These are phyloP conservation scores for Puccinellia tenuiflora DNA, from an alignment of 176 grass and related monocot genomes.

Conservation along the genomic window DNA sequence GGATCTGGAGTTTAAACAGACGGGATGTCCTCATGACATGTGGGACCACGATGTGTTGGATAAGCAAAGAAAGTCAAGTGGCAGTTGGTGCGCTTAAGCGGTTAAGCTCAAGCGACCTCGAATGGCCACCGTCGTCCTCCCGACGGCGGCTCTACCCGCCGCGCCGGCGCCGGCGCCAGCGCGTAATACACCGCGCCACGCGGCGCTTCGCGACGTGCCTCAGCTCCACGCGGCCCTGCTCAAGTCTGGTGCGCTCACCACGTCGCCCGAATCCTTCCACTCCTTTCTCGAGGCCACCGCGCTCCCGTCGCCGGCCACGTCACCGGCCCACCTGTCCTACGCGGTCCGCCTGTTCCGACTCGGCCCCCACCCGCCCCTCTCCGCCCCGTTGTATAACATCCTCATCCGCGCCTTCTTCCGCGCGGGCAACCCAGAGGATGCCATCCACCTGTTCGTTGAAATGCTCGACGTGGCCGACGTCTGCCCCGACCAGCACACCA, in stretches of 20 bases:
- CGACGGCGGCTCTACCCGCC: background rate
- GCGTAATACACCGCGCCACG: background rate
- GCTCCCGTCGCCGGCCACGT: conserved; percentile 2
- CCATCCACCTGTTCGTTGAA: conserved; percentile 52
- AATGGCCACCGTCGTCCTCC: conserved; percentile 27
- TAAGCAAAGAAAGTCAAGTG: conserved; percentile 5
- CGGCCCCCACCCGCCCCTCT: background rate
- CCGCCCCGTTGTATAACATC: conserved; percentile 39
- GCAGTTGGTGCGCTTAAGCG: background rate
- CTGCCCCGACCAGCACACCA: conserved; percentile 45
- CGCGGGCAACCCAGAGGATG: conserved; percentile 21
- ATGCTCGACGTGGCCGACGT: conserved; percentile 28
- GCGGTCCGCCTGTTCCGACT: conserved; percentile 40
- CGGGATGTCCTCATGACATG: background rate
- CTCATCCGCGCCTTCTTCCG: conserved; percentile 46
- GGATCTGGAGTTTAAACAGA: conserved; percentile 35
- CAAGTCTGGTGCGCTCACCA: conserved; percentile 44
- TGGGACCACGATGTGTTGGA: background rate
- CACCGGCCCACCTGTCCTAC: conserved; percentile 37
- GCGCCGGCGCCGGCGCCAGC: background rate
- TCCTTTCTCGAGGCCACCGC: conserved; percentile 44
- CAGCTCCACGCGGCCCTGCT: conserved; percentile 48
- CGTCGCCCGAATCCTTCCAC: conserved; percentile 28
- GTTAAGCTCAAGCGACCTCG: background rate
- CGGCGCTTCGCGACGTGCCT: conserved; percentile 8